phyloP scores from a whole-genome alignment of 1,284 basidiomycete species.

The Irpex sp. region DNA sequence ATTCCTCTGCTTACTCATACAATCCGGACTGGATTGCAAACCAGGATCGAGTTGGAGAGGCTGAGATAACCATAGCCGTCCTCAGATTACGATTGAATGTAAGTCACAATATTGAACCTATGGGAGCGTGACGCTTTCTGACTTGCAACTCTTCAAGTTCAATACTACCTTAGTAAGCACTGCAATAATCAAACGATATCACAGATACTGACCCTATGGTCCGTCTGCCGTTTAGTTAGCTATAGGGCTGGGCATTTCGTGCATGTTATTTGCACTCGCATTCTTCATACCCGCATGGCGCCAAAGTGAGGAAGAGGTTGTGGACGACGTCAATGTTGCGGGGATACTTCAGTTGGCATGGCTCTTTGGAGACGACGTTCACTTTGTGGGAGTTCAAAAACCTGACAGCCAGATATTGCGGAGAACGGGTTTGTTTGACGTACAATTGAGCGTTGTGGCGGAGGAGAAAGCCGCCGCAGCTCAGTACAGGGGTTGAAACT shows the following conservation, averaged over 20 bases:
- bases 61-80: not conserved
- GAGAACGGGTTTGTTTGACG: not conserved
- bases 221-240: not conserved
- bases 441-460: not conserved
- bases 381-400: not conserved
- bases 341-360: constrained; percentile 1
- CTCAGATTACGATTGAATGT: not conserved
- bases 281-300: not conserved
- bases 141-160: not conserved
- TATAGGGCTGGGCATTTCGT: not conserved
- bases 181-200: too few relatives aligned
- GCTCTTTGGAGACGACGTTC: not conserved
- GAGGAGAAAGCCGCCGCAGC: not conserved
- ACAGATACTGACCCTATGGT: too few relatives aligned
- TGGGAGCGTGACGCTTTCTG: not conserved
- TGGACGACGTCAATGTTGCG: not conserved
- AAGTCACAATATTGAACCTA: not conserved
- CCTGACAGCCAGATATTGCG: not conserved
- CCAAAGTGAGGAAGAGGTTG: not conserved
- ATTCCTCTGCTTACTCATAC: not conserved
- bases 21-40: not conserved
- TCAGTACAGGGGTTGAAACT: too few relatives aligned
- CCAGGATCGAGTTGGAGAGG: not conserved
- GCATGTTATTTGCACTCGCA: not conserved
- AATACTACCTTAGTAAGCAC: too few relatives aligned